These are phyloP conservation scores for Lipomyces chichibuensis DNA, from an alignment of 805 yeast genomes.

Conservation along the genomic window DNA sequence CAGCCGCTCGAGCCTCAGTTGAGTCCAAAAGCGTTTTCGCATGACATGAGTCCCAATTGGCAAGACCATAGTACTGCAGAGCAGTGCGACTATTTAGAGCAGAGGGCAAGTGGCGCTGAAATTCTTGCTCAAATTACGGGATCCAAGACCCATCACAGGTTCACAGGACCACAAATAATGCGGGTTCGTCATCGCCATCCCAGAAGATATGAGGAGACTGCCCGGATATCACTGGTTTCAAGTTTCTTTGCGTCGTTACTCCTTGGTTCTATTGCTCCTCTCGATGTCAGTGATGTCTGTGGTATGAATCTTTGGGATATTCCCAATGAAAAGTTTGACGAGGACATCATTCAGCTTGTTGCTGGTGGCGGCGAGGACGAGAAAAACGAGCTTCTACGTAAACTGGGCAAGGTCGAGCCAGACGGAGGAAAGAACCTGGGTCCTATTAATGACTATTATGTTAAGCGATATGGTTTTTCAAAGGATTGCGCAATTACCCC, in stretches of 20 bases:
- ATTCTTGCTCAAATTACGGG: slow-evolving; percentile 72
- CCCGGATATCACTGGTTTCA: slow-evolving; percentile 72
- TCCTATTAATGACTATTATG: slow-evolving; percentile 61
- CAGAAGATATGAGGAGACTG: slow-evolving; percentile 58
- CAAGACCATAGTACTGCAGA: slow-evolving; percentile 86
- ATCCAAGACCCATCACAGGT: slow-evolving; percentile 83
- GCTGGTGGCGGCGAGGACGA: slow-evolving; percentile 43
- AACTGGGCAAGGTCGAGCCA: slow-evolving; percentile 43
- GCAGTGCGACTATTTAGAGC: slow-evolving; percentile 67
- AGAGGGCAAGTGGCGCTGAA: slow-evolving; percentile 60
- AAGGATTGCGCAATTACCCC: slow-evolving; percentile 61
- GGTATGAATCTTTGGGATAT: slow-evolving; percentile 91
- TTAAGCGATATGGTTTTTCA: slow-evolving; percentile 63
- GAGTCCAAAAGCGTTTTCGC: slow-evolving; percentile 57
- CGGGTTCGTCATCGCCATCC: slow-evolving; percentile 61
- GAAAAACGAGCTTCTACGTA: slow-evolving; percentile 46
- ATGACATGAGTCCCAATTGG: slow-evolving; percentile 83
- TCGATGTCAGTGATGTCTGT: slow-evolving; percentile 87
- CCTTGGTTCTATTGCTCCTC: slow-evolving; percentile 61
- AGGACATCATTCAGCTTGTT: slow-evolving; percentile 54
- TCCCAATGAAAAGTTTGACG: slow-evolving; percentile 57
- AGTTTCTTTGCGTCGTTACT: slow-evolving; percentile 75
- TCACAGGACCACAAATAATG: slow-evolving; percentile 90
- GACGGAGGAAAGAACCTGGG: slow-evolving; percentile 57
- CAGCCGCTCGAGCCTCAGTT: slow-evolving; percentile 52